Conservation (phyloP, 2,329 filamentous ascomycete species). For the Penicillium paneum region DNA sequence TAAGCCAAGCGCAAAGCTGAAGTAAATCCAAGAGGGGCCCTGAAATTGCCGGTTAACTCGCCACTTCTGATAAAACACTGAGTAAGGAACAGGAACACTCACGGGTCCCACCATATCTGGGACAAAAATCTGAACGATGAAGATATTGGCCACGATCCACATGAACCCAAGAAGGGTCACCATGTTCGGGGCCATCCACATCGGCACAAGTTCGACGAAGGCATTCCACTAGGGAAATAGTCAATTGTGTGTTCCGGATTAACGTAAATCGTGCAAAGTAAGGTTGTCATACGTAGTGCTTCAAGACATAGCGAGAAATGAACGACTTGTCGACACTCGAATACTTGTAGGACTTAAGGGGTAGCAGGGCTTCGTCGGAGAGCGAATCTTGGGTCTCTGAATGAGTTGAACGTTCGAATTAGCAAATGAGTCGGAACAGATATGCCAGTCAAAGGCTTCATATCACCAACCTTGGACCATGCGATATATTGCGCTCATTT, state of each 20-base stretch:
- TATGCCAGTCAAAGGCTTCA: neutral
- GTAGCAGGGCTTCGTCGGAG: conserved; percentile 83
- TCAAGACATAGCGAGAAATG: conserved; percentile 88
- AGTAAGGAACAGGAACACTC: conserved; percentile 39
- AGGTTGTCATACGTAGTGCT: conserved; percentile 73
- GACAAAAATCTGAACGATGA: conserved; percentile 70
- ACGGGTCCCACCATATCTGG: conserved; percentile 89
- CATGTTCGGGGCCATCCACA: conserved; percentile 98
- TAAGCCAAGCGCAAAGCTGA: conserved; percentile 88
- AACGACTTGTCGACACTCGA: conserved; percentile 94
- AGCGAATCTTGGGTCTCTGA: conserved; percentile 55
- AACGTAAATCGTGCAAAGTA: no score
- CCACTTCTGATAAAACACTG: neutral
- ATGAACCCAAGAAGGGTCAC: conserved; percentile 92
- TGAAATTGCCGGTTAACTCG: conserved; percentile 38
- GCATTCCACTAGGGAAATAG: conserved; percentile 75
- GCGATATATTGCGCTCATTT: conserved; percentile 33
- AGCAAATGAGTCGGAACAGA: neutral
- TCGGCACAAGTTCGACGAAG: conserved; percentile 82
- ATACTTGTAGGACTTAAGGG: conserved; percentile 96
- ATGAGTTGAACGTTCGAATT: neutral
- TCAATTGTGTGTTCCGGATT: neutral
- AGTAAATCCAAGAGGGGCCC: conserved; percentile 90
- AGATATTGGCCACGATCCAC: conserved; percentile 86
- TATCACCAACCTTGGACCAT: conserved; percentile 37